Evolutionary conservation across 2,329 filamentous ascomycete species (phyloP).

Genomic region (Aureobasidium leucospermi): DNA sequence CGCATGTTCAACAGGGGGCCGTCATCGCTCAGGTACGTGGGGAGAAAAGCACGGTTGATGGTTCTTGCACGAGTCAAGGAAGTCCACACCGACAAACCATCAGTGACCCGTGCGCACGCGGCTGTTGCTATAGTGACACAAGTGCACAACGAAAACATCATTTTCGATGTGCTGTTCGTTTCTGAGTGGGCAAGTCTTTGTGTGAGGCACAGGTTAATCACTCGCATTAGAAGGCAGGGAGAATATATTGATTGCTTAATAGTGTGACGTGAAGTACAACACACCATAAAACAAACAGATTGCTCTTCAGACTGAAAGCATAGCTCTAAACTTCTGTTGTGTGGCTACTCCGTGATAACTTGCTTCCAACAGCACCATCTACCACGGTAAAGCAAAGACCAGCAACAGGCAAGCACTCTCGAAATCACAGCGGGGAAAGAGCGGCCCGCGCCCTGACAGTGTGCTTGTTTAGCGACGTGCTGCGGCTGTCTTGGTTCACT

Average conservation of each 20-base stretch:
- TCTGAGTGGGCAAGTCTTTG: conserved; percentile 3
- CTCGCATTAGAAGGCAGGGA: background rate
- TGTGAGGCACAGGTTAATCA: background rate
- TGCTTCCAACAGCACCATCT: background rate
- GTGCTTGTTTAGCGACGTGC: background rate
- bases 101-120: background rate
- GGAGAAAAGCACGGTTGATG: background rate
- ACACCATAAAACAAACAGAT: background rate
- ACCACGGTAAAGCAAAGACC: conserved; percentile 1
- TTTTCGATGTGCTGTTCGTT: background rate
- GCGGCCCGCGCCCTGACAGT: conserved; percentile 6
- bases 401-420: background rate
- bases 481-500: background rate
- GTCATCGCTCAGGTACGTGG: background rate
- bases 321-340: background rate
- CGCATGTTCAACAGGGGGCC: background rate
- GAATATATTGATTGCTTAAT: background rate
- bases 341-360: background rate
- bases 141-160: background rate
- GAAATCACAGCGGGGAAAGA: background rate
- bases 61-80: conserved; percentile 5
- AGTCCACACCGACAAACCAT: background rate
- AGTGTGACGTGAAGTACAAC: background rate
- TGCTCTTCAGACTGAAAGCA: background rate
- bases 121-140: conserved; percentile 3